Percentiles rank a stretch among this genome's conserved stretches.
phyloP scores from a whole-genome alignment of 2,329 filamentous ascomycete genomes.

The Sarocladiaceae sp. region DNA sequence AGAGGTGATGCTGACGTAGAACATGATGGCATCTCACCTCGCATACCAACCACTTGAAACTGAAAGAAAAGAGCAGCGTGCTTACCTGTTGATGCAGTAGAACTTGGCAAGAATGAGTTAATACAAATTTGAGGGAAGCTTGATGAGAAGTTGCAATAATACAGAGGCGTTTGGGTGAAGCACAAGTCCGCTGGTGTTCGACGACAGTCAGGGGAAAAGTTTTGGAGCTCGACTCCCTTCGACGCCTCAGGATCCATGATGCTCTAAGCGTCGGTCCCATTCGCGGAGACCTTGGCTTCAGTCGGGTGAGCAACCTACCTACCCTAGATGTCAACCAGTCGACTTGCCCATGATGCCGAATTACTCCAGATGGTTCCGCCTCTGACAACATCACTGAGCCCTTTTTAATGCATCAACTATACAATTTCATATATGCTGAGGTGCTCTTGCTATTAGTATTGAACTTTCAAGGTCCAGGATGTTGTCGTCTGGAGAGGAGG shows the following conservation, averaged over 20 bases:
- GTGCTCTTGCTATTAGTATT: too few species aligned
- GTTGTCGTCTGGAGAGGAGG: neutral
- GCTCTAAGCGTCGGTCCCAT: neutral
- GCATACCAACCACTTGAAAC: neutral
- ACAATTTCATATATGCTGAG: too few species aligned
- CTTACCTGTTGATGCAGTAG: neutral
- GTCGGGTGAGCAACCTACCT: too few species aligned
- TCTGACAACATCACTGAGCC: too few species aligned
- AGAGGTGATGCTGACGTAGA: neutral
- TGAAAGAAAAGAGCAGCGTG: neutral
- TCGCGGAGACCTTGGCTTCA: too few species aligned
- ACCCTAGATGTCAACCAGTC: conserved; percentile 4
- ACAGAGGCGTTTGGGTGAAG: conserved; percentile 5
- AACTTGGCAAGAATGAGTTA: neutral
- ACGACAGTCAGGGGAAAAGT: conserved; percentile 8
- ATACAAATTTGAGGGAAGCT: neutral
- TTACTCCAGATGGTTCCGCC: too few species aligned
- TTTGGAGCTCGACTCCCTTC: conserved; percentile 5
- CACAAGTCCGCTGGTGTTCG: too few species aligned
- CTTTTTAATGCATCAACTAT: too few species aligned
- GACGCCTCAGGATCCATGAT: conserved; percentile 4
- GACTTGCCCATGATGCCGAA: too few species aligned
- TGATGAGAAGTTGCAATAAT: conserved; percentile 1
- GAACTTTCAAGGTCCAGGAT: neutral
- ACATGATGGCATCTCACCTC: neutral